Conservation (phyloP, 495 filamentous ascomycete genomes). For the Evansstolkia leycettana region DNA sequence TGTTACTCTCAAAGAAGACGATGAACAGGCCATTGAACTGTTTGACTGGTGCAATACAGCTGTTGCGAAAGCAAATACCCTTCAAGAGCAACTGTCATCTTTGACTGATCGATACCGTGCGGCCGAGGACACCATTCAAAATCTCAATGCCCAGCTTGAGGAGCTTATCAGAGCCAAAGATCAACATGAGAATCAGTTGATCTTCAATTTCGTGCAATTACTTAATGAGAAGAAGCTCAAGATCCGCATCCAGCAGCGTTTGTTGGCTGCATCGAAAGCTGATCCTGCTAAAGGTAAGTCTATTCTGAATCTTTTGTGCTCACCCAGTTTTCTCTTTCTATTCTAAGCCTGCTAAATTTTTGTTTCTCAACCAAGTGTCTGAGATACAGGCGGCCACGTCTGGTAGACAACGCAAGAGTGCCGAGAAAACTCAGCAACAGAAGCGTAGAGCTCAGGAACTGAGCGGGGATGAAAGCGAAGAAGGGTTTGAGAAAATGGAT, state of each 20-base stretch:
- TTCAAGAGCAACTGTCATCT: slow-evolving; percentile 31
- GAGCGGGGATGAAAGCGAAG: slow-evolving; percentile 26
- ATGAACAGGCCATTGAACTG: slow-evolving; percentile 52
- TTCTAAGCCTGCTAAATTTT: background rate
- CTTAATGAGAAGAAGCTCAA: slow-evolving; percentile 88
- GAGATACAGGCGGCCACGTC: slow-evolving; percentile 12
- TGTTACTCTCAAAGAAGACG: slow-evolving; percentile 45
- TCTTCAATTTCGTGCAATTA: slow-evolving; percentile 58
- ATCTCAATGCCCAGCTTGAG: slow-evolving; percentile 45
- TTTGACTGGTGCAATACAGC: slow-evolving; percentile 60
- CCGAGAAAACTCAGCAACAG: slow-evolving; percentile 10
- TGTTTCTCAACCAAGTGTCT: slow-evolving; percentile 10
- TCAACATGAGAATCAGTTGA: slow-evolving; percentile 55
- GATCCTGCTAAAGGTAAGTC: slow-evolving; percentile 34
- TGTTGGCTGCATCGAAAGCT: slow-evolving; percentile 48
- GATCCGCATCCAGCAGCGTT: slow-evolving; percentile 67
- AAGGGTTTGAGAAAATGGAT: slow-evolving; percentile 49
- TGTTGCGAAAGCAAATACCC: slow-evolving; percentile 23
- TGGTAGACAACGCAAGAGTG: slow-evolving; percentile 3
- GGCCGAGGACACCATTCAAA: slow-evolving; percentile 35
- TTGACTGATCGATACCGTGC: slow-evolving; percentile 31
- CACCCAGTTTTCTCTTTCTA: background rate
- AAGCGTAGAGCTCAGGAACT: slow-evolving; percentile 30
- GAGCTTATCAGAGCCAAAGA: slow-evolving; percentile 54
- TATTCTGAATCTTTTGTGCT: too few relatives aligned